Conservation (phyloP, 306 rosid genomes). For the Cucurbita ficifolia region DNA sequence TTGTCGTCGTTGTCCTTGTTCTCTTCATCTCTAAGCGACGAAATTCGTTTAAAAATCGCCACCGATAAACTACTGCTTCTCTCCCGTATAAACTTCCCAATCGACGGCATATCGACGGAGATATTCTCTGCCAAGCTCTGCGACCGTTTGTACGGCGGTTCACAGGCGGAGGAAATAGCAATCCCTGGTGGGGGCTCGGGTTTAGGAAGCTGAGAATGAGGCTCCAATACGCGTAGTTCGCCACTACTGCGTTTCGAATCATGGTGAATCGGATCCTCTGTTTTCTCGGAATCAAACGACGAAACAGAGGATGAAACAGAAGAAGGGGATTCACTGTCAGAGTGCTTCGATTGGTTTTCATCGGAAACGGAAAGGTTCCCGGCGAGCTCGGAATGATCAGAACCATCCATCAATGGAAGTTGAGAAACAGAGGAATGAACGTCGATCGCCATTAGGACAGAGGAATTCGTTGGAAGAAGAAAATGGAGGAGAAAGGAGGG, state of each 20-base stretch:
- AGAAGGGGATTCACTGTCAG: neutral
- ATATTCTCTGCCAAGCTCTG: constrained; percentile 6
- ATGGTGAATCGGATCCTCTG: neutral
- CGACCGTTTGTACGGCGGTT: neutral
- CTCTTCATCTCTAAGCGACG: constrained; percentile 26
- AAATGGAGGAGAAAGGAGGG: neutral
- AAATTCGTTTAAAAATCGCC: constrained; percentile 38
- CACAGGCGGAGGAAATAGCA: neutral
- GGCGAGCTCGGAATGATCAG: neutral
- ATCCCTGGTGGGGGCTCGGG: constrained; percentile 52
- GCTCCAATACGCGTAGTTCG: constrained; percentile 10
- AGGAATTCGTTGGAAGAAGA: neutral
- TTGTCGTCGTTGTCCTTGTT: neutral
- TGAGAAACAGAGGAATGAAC: neutral
- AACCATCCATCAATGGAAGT: neutral
- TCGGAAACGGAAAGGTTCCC: neutral
- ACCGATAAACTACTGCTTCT: constrained; percentile 41
- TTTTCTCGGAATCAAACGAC: neutral
- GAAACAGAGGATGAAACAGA: neutral
- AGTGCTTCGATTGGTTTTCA: neutral
- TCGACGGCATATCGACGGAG: constrained; percentile 31
- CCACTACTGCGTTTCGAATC: neutral
- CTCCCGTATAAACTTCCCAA: constrained; percentile 54
- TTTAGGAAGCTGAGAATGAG: constrained; percentile 57
- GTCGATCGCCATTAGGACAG: neutral